phyloP scores from a whole-genome alignment of 2,329 filamentous ascomycete species.

The Exophiala spinifera region DNA sequence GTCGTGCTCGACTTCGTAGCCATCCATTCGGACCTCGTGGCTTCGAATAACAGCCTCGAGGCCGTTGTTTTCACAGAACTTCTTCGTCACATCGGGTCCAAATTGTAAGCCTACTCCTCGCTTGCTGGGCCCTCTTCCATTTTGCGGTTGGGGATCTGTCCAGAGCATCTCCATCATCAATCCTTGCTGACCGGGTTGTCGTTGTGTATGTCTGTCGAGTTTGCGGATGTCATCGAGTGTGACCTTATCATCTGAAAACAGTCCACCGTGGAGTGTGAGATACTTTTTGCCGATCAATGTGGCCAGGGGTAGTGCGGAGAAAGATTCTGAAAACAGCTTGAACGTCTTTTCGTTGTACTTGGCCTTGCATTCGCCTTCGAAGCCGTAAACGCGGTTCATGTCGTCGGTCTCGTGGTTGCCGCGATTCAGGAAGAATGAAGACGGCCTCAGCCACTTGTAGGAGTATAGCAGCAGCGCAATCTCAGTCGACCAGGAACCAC shows the following conservation, averaged over 20 bases:
- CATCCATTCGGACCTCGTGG: constrained; percentile 97
- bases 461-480: constrained; percentile 90
- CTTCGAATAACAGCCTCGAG: constrained; percentile 93
- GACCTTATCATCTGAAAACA: constrained; percentile 62
- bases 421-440: constrained; percentile 88
- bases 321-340: constrained; percentile 97
- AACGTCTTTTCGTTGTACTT: constrained; percentile 97
- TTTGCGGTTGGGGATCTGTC: constrained; percentile 88
- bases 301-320: constrained; percentile 87
- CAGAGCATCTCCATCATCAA: constrained; percentile 99
- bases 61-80: constrained; percentile 94
- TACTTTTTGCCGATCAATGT: constrained; percentile 70
- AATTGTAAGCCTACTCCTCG: constrained; percentile 95
- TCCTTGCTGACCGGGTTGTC: constrained; percentile 87
- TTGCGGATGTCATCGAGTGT: constrained; percentile 92
- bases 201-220: constrained; percentile 82
- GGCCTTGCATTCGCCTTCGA: constrained; percentile 95
- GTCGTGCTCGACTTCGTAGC: constrained; percentile 97
- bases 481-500: constrained; percentile 97
- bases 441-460: constrained; percentile 92
- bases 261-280: constrained; percentile 29
- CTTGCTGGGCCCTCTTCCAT: constrained; percentile 90
- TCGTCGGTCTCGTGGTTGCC: constrained; percentile 99
- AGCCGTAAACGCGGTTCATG: constrained; percentile 98
- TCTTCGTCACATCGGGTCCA: constrained; percentile 91